Evolutionary conservation across 2,329 filamentous ascomycete genomes (phyloP).

Genomic region (Hymenoscyphus scutula): DNA sequence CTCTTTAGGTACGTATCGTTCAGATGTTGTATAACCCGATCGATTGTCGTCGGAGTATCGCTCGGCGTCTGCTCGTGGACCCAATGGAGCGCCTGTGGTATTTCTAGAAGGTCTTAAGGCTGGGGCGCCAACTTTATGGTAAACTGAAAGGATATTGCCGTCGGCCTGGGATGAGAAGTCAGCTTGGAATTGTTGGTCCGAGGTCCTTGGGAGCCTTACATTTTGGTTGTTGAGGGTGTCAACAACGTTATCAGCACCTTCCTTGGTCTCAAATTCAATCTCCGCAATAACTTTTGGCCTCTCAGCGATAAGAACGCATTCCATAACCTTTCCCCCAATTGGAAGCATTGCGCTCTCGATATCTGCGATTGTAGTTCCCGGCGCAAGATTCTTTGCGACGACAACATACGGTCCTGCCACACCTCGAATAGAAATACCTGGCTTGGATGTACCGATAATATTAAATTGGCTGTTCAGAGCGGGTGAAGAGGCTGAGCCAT

Average conservation of each 20-base stretch:
- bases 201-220: constrained; percentile 45
- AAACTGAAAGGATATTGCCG: constrained; percentile 70
- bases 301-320: constrained; percentile 66
- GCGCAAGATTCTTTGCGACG: constrained; percentile 78
- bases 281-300: constrained; percentile 74
- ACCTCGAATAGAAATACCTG: constrained; percentile 70
- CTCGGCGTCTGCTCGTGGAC: constrained; percentile 32
- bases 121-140: constrained; percentile 54
- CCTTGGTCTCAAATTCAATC: constrained; percentile 68
- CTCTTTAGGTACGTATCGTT: constrained; percentile 27
- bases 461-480: constrained; percentile 36
- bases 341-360: constrained; percentile 80
- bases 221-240: constrained; percentile 76
- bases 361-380: constrained; percentile 76
- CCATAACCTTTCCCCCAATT: constrained; percentile 65
- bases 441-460: constrained; percentile 37
- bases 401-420: constrained; percentile 69
- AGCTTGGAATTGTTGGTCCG: constrained; percentile 6
- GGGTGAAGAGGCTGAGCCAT: constrained; percentile 33
- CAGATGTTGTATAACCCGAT: constrained; percentile 24
- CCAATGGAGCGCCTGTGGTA: constrained; percentile 27
- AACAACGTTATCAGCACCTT: constrained; percentile 73
- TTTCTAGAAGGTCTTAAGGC: constrained; percentile 19
- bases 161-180: constrained; percentile 55
- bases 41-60: constrained; percentile 23